Percentiles rank a stretch among this genome's conserved stretches.
phyloP scores from a whole-genome alignment of 2,329 filamentous ascomycete species.

The Lachnellula occidentalis region DNA sequence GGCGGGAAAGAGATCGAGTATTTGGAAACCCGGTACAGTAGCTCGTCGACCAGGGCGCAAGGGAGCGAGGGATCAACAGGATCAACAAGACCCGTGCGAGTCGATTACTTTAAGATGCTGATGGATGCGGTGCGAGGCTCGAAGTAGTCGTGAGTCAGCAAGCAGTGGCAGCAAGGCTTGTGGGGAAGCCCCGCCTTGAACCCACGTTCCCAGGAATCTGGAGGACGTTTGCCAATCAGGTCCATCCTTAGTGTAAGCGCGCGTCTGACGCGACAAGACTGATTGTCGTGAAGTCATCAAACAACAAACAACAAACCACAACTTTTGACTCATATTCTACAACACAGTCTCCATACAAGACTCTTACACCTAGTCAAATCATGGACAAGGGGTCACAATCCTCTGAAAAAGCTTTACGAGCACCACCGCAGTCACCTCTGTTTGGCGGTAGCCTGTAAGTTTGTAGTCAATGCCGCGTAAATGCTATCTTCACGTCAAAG shows the following conservation, averaged over 20 bases:
- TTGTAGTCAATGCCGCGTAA: background rate
- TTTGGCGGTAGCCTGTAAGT: slow-evolving; percentile 18
- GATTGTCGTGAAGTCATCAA: background rate
- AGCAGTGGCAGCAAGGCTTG: background rate
- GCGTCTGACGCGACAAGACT: background rate
- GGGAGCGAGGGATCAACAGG: too few species aligned
- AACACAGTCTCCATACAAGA: too few species aligned
- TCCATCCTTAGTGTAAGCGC: background rate
- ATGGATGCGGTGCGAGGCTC: too few species aligned
- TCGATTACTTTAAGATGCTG: too few species aligned
- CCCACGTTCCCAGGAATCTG: background rate
- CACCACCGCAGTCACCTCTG: slow-evolving; percentile 7
- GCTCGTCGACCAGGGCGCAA: too few species aligned
- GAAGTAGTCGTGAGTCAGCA: background rate
- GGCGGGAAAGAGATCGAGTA: too few species aligned
- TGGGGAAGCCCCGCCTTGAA: background rate
- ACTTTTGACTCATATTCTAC: too few species aligned
- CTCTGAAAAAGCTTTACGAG: background rate
- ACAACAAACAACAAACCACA: background rate
- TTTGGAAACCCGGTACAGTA: too few species aligned
- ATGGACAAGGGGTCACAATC: background rate
- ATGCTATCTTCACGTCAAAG: background rate
- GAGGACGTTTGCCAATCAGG: background rate
- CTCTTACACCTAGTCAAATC: background rate
- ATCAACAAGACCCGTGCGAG: too few species aligned